phyloP scores from a whole-genome alignment of 768 basidiomycete species.

The Pisolithus marmoratus region DNA sequence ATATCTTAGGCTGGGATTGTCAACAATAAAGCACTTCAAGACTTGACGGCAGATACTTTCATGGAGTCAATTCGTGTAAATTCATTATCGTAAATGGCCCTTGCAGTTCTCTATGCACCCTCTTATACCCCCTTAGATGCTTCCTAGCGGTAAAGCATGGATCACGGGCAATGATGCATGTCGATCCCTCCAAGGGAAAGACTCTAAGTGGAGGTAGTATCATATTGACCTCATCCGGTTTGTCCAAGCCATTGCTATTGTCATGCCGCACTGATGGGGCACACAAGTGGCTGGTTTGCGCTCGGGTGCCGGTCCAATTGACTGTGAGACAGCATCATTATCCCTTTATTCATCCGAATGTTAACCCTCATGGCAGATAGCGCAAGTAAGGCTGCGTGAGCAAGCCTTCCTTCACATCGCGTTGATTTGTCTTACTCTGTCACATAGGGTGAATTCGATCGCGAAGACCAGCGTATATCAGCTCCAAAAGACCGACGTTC shows the following conservation, averaged over 20 bases:
- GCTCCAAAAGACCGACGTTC: conserved; percentile 74
- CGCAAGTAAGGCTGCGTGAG: conserved; percentile 90
- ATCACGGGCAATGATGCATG: conserved; percentile 72
- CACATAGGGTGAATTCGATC: conserved; percentile 73
- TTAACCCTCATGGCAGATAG: conserved; percentile 52
- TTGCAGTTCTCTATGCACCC: too few species aligned
- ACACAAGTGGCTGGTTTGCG: conserved; percentile 73
- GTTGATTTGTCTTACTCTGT: conserved; percentile 3
- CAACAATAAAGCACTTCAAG: conserved; percentile 36
- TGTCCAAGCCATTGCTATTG: conserved; percentile 17
- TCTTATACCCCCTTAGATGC: conserved; percentile 42
- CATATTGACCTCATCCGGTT: conserved; percentile 81
- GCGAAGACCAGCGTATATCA: conserved; percentile 80
- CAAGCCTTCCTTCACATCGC: conserved; percentile 6
- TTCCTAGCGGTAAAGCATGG: conserved; percentile 88
- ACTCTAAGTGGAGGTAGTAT: conserved; percentile 71
- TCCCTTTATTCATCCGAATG: background rate
- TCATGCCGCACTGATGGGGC: background rate
- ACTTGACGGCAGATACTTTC: conserved; percentile 59
- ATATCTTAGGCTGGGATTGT: conserved; percentile 60
- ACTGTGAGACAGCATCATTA: conserved; percentile 49
- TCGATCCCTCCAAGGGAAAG: conserved; percentile 66
- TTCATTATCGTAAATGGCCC: conserved; percentile 42
- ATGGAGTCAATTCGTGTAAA: conserved; percentile 80
- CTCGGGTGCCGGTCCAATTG: conserved; percentile 74